These are phyloP conservation scores for Arthrobotrys sinensis DNA, from an alignment of 2,329 filamentous ascomycete genomes.

Conservation along the genomic window DNA sequence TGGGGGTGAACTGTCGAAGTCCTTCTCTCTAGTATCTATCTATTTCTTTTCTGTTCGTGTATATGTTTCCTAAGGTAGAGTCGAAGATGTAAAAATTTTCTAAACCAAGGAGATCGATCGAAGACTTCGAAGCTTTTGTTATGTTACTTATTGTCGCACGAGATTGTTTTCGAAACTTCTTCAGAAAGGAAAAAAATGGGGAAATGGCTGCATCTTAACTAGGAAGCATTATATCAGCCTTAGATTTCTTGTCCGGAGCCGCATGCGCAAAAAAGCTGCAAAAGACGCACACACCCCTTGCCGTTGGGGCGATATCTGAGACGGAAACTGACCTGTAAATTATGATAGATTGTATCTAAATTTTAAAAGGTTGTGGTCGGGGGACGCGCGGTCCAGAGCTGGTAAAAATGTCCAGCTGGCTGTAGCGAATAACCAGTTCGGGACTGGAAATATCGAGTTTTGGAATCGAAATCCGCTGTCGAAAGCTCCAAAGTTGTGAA, in stretches of 20 bases:
- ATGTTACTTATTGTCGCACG: not conserved
- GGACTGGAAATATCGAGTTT: not conserved
- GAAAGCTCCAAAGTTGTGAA: not conserved
- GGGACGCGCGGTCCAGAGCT: conserved; percentile 18
- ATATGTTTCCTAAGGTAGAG: too few species aligned
- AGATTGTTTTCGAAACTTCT: not conserved
- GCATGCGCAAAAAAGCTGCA: not conserved
- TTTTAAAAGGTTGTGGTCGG: not conserved
- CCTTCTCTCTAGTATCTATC: not conserved
- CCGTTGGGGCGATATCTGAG: not conserved
- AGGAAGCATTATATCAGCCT: conserved; percentile 7
- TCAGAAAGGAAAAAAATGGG: not conserved
- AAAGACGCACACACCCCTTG: not conserved
- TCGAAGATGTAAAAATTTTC: too few species aligned
- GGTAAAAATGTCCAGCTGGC: not conserved
- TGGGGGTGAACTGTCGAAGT: too few species aligned
- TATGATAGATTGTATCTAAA: not conserved
- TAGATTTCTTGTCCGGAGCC: not conserved
- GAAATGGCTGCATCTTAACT: conserved; percentile 12
- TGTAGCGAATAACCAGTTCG: not conserved
- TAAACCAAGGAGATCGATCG: not conserved
- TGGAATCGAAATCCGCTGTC: not conserved
- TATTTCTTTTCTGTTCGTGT: too few species aligned
- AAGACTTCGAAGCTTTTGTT: not conserved
- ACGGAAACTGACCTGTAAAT: conserved; percentile 7